Conservation (phyloP, 495 filamentous ascomycete genomes). For the Neurospora cerealis region DNA sequence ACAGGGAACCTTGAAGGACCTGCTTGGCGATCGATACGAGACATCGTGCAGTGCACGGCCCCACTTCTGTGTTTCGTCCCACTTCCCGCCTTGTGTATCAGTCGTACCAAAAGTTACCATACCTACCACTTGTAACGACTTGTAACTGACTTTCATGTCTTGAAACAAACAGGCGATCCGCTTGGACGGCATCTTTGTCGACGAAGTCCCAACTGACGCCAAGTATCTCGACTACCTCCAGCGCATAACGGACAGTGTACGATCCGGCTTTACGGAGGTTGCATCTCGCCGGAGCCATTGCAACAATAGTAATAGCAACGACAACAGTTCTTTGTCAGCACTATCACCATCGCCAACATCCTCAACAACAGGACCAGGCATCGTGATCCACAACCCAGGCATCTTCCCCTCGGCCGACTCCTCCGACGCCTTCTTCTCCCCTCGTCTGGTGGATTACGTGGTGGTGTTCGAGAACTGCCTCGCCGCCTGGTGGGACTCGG, state of each 20-base stretch:
- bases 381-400: constrained; percentile 20
- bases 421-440: constrained; percentile 13
- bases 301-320: neutral
- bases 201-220: constrained; percentile 8
- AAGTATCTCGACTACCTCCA: constrained; percentile 10
- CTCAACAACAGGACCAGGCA: neutral
- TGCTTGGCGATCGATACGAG: neutral
- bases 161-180: neutral
- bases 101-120: constrained; percentile 2
- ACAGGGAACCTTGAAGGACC: neutral
- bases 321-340: neutral
- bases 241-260: neutral
- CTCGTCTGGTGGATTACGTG: constrained; percentile 14
- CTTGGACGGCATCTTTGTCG: constrained; percentile 15
- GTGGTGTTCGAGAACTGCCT: constrained; percentile 20
- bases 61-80: neutral
- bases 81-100: constrained; percentile 5
- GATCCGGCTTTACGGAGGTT: neutral
- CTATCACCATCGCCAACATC: neutral
- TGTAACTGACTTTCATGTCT: neutral
- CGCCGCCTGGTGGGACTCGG: constrained; percentile 12
- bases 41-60: neutral
- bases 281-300: neutral
- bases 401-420: constrained; percentile 10
- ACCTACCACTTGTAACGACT: neutral